These are phyloP conservation scores for Cladosporium sphaerospermum DNA, from an alignment of 2,329 filamentous ascomycete species.

Conservation along the genomic window DNA sequence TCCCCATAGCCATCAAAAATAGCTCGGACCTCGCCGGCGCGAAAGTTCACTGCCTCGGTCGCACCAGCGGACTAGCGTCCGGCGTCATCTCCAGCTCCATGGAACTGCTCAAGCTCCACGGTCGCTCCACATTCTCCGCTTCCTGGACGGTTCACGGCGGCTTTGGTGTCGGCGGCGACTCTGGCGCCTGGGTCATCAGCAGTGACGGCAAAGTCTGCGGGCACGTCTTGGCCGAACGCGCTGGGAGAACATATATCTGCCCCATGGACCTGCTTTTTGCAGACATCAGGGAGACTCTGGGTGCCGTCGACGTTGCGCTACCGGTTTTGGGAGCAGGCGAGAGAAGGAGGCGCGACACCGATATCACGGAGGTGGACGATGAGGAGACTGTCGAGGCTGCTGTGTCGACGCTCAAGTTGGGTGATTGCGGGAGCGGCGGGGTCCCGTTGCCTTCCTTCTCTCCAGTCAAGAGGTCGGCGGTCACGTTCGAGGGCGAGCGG, in stretches of 20 bases:
- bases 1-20: constrained; percentile 47
- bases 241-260: constrained; percentile 77
- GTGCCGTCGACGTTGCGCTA: constrained; percentile 63
- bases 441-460: background rate
- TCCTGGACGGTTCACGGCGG: constrained; percentile 58
- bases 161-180: constrained; percentile 73
- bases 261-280: constrained; percentile 87
- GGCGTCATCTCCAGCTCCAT: constrained; percentile 73
- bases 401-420: background rate
- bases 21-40: constrained; percentile 63
- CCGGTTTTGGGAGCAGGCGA: constrained; percentile 37
- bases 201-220: constrained; percentile 74
- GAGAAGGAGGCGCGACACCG: background rate
- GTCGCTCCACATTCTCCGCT: constrained; percentile 71
- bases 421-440: background rate
- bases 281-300: constrained; percentile 75
- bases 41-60: constrained; percentile 79
- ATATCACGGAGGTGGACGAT: background rate
- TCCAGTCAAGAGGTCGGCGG: background rate
- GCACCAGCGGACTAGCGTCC: constrained; percentile 75
- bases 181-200: constrained; percentile 87
- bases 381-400: constrained; percentile 1
- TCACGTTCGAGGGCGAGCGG: background rate
- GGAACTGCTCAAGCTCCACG: constrained; percentile 80
- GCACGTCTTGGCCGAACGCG: constrained; percentile 76